These are phyloP conservation scores for Colletotrichum spinosum DNA, from an alignment of 2,329 filamentous ascomycete genomes.

Conservation along the genomic window DNA sequence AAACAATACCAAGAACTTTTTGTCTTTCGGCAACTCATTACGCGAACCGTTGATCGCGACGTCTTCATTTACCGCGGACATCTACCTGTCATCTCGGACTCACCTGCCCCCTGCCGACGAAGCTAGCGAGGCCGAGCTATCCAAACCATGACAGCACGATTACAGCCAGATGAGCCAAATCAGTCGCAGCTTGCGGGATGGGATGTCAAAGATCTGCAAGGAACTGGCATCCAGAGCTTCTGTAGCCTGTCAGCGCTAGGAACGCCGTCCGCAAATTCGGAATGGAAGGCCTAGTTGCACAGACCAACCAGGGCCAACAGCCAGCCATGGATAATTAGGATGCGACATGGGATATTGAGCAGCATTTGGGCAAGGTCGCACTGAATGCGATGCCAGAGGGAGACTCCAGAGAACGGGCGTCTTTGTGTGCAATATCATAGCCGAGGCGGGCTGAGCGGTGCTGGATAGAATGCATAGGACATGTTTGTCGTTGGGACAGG, in stretches of 20 bases:
- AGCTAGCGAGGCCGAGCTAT: background rate
- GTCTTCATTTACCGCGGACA: background rate
- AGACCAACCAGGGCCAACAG: constrained; percentile 11
- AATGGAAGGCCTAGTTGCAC: constrained; percentile 12
- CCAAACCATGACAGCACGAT: background rate
- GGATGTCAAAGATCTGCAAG: constrained; percentile 23
- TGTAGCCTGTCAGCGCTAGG: constrained; percentile 29
- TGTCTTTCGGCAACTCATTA: constrained; percentile 3
- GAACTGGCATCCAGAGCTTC: constrained; percentile 11
- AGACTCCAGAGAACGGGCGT: constrained; percentile 2
- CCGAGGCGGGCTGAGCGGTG: background rate
- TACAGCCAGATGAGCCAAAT: background rate
- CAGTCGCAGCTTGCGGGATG: constrained; percentile 1
- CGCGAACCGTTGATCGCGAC: constrained; percentile 1
- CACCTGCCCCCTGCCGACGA: background rate
- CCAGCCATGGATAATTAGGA: constrained; percentile 26
- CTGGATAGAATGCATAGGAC: background rate
- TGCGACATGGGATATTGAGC: constrained; percentile 25
- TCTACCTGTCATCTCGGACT: background rate
- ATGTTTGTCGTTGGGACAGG: constrained; percentile 7
- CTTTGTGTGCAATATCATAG: background rate
- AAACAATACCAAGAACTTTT: constrained; percentile 15
- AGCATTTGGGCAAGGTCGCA: constrained; percentile 14
- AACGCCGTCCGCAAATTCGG: constrained; percentile 17
- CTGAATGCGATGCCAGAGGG: background rate